Conservation (phyloP, 2,329 filamentous ascomycete genomes). For the Amylocarpus encephaloides region DNA sequence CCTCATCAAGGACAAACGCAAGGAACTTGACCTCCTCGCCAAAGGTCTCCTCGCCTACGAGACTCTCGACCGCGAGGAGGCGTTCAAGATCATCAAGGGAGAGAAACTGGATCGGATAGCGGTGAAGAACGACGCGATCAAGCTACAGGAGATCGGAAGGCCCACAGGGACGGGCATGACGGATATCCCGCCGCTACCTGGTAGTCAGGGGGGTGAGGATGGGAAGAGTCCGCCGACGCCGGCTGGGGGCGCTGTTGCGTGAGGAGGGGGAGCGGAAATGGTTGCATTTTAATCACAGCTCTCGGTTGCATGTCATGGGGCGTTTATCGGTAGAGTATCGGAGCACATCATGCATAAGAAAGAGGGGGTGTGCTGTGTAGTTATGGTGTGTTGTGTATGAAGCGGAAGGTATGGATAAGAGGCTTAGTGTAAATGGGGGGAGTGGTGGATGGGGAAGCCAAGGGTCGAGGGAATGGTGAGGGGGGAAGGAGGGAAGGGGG, state of each 20-base stretch:
- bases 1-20: slow-evolving; percentile 67
- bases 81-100: slow-evolving; percentile 81
- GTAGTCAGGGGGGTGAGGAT: slow-evolving; percentile 15
- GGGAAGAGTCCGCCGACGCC: slow-evolving; percentile 23
- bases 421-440: neutral
- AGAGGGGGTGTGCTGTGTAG: too few relatives aligned
- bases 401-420: neutral
- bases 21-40: slow-evolving; percentile 81
- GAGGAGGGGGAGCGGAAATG: neutral
- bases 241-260: slow-evolving; percentile 24
- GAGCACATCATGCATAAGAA: neutral
- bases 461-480: neutral
- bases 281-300: neutral
- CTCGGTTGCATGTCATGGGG: neutral
- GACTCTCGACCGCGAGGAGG: slow-evolving; percentile 81
- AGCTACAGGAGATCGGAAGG: slow-evolving; percentile 47
- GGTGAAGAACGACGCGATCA: slow-evolving; percentile 55
- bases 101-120: slow-evolving; percentile 71
- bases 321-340: neutral
- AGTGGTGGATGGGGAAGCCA: neutral
- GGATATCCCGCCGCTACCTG: slow-evolving; percentile 24
- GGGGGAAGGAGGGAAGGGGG: neutral
- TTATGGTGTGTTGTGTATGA: neutral
- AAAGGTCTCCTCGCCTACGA: slow-evolving; percentile 91
- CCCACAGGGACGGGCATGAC: slow-evolving; percentile 14